These are phyloP conservation scores for Lolium rigidum DNA, from an alignment of 176 grass and related monocot genomes.

Conservation along the genomic window DNA sequence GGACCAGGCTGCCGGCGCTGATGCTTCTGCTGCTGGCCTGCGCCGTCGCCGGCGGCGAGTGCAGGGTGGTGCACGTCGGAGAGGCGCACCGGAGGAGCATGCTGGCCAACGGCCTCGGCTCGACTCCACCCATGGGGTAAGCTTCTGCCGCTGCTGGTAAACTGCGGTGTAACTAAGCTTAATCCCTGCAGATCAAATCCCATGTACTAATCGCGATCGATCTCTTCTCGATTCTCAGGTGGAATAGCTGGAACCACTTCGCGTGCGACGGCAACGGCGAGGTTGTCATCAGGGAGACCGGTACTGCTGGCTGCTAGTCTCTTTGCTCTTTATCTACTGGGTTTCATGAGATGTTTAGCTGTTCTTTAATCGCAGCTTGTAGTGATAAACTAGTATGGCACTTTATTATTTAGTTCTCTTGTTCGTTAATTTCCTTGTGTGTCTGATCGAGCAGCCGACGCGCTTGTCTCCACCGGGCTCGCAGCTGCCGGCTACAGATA, in stretches of 20 bases:
- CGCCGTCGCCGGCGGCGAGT: slow-evolving; percentile 1
- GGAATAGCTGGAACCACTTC: slow-evolving; percentile 99
- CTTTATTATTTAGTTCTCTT: slow-evolving; percentile 7
- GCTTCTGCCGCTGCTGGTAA: not conserved
- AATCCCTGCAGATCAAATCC: not conserved
- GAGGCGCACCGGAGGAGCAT: slow-evolving; percentile 64
- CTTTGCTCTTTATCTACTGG: not conserved
- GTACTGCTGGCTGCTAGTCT: slow-evolving; percentile 32
- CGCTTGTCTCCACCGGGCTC: slow-evolving; percentile 82
- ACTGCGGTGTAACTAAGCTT: too few species aligned
- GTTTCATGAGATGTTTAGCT: not conserved
- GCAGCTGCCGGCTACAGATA: slow-evolving; percentile 78
- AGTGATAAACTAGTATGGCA: not conserved
- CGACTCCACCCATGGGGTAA: slow-evolving; percentile 90
- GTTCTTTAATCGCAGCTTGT: not conserved
- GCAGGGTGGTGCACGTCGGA: slow-evolving; percentile 49
- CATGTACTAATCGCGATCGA: not conserved
- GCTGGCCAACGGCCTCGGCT: slow-evolving; percentile 79
- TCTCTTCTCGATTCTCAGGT: slow-evolving; percentile 42
- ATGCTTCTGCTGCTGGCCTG: not conserved
- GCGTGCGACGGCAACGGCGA: slow-evolving; percentile 67
- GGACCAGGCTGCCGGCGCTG: slow-evolving; percentile 21
- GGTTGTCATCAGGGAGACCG: slow-evolving; percentile 70
- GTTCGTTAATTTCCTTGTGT: not conserved
- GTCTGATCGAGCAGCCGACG: slow-evolving; percentile 59